Evolutionary conservation across 192 early-diverging fungal genomes (phyloP), one percentile per base, ranked within the genome.

Genomic region (Coemansia sp.): DNA sequence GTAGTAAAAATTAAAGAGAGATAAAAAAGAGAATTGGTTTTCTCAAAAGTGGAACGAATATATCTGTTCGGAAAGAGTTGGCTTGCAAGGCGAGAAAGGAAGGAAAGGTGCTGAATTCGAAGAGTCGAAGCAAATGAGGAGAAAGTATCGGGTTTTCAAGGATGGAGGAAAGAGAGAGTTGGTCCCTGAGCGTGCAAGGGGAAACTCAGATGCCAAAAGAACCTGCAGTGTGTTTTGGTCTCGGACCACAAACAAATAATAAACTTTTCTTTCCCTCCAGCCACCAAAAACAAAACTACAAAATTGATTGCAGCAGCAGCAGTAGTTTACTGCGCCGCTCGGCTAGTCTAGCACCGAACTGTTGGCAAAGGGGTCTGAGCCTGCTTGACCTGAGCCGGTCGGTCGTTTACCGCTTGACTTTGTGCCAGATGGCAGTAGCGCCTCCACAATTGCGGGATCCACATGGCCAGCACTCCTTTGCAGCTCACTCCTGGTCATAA

Each of bases 291-390:
- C 19, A 52, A 52, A 52, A 52, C 48, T 49, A 49, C 48, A 18
- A 18, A 18, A 49, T 49, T 53, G 20, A 10, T 51, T 51, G 50
- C 54, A 55, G 16, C 16, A n/a, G n/a, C n/a, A 27, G 26, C 26
- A 55, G 53, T 24, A 35, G 11, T 19, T 14, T 62, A 62, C 61
- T 62, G 61, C 61, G 61, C 60, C 60, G 60, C 61, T 23, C 62
- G n/a, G 13, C 14, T 55, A 61, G 38, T 45, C 48, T 23, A 65
- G 51, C 47, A 67, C 48, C 18, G 18, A 9, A 13, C 19, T 27
- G n/a, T 35, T 35, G 51, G 64, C 61, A 71, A 75, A 75, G 7
- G 74, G 68, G 48, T 77, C 69, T 18, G 58, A 3, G 58, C 54
- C 59, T 20, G 26, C 27, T 43, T 2, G 43, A 32, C 14, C 45